These are phyloP conservation scores for Candida smagusa DNA, from an alignment of 1,139 yeast genomes.

Conservation along the genomic window DNA sequence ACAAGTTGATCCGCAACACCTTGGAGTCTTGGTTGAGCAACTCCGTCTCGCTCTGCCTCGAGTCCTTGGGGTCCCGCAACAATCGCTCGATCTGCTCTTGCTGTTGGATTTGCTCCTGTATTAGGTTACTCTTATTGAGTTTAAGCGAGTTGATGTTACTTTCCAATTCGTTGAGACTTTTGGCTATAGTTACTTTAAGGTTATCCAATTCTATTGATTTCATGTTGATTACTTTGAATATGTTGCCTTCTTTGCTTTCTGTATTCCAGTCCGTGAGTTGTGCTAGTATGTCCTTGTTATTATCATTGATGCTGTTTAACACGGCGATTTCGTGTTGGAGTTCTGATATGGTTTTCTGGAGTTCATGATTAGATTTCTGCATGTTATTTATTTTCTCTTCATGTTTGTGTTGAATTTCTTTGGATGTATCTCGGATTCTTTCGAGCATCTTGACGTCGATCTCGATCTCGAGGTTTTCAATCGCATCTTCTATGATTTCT, in stretches of 20 bases:
- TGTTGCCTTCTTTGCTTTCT: constrained; percentile 15
- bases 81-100: constrained; percentile 21
- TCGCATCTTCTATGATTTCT: constrained; percentile 30
- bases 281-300: constrained; percentile 13
- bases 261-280: constrained; percentile 5
- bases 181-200: constrained; percentile 52
- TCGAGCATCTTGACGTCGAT: constrained; percentile 52
- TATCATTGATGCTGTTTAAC: constrained; percentile 17
- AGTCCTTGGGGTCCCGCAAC: constrained; percentile 14
- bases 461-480: constrained; percentile 17
- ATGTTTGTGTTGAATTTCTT: constrained; percentile 25
- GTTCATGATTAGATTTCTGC: constrained; percentile 17
- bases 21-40: constrained; percentile 29
- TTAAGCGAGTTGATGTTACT: constrained; percentile 47
- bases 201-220: constrained; percentile 41
- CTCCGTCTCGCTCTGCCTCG: constrained; percentile 7
- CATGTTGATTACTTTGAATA: constrained; percentile 25
- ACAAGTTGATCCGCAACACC: constrained; percentile 42
- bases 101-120: constrained; percentile 26
- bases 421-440: constrained; percentile 41
- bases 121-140: constrained; percentile 40
- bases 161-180: constrained; percentile 55
- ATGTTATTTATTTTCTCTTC: constrained; percentile 21
- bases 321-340: constrained; percentile 21
- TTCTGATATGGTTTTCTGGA: constrained; percentile 14